Evolutionary conservation across 1,139 yeast genomes (phyloP).

Genomic region (Scheffersomyces segobiensis): DNA sequence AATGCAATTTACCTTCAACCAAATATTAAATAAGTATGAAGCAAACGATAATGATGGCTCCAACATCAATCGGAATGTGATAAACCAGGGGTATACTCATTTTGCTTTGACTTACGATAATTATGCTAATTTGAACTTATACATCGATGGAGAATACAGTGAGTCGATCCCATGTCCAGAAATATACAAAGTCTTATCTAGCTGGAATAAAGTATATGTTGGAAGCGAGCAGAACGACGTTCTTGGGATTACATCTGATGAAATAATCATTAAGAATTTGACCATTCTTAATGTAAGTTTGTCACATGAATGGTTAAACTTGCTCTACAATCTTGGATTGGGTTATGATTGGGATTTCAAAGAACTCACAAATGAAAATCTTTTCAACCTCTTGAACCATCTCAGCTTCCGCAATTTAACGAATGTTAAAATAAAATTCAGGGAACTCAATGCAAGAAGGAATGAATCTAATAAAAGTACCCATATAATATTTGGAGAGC

Average conservation of each 20-base stretch:
- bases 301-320: conserved; percentile 39
- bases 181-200: conserved; percentile 24
- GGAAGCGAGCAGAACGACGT: conserved; percentile 24
- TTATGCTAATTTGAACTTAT: conserved; percentile 38
- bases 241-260: conserved; percentile 11
- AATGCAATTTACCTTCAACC: conserved; percentile 37
- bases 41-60: background rate
- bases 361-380: conserved; percentile 32
- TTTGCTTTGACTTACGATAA: conserved; percentile 40
- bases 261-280: conserved; percentile 34
- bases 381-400: conserved; percentile 31
- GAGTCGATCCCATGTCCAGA: conserved; percentile 49
- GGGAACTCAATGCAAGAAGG: conserved; percentile 18
- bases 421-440: conserved; percentile 25
- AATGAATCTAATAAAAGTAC: conserved; percentile 1
- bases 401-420: conserved; percentile 27
- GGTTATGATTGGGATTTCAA: conserved; percentile 41
- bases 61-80: background rate
- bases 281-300: conserved; percentile 28
- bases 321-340: conserved; percentile 39
- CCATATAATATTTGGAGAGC: background rate
- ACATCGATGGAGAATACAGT: conserved; percentile 43
- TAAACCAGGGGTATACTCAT: conserved; percentile 32
- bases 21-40: conserved; percentile 16
- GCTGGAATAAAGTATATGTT: conserved; percentile 43